Evolutionary conservation across 768 basidiomycete genomes (phyloP).

Genomic region (Rhodotorula taiwanensis): DNA sequence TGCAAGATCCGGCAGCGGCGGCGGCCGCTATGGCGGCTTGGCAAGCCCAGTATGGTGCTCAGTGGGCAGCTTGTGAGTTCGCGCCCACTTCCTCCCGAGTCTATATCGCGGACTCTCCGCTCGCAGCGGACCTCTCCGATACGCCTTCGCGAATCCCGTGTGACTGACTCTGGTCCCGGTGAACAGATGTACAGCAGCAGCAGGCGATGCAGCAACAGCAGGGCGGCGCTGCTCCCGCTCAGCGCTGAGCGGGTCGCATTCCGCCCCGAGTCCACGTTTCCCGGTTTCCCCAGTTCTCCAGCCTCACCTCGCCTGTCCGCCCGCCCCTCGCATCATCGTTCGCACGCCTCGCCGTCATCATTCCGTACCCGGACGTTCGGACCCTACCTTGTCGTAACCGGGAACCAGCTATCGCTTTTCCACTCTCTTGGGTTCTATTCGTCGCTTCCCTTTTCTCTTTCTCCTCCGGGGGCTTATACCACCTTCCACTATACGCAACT

Average conservation of each 20-base stretch:
- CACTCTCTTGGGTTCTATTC: background rate
- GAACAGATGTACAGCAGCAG: background rate
- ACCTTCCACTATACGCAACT: too few species aligned
- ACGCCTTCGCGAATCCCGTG: too few species aligned
- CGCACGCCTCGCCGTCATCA: too few species aligned
- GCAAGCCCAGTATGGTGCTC: constrained; percentile 69
- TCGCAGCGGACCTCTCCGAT: too few species aligned
- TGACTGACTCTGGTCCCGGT: too few species aligned
- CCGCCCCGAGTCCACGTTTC: background rate
- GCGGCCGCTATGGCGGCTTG: constrained; percentile 27
- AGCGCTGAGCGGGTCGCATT: background rate
- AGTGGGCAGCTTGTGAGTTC: constrained; percentile 50
- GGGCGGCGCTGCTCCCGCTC: background rate
- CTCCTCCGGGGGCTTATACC: too few species aligned
- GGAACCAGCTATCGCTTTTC: background rate
- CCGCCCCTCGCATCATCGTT: background rate
- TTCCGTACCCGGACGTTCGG: too few species aligned
- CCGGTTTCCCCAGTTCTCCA: background rate
- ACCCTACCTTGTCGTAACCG: too few species aligned
- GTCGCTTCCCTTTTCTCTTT: background rate
- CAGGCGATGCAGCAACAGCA: constrained; percentile 1
- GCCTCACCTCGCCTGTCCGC: background rate
- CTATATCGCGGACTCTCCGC: too few species aligned
- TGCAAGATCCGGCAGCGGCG: constrained; percentile 34
- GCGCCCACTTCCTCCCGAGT: background rate